Base-by-base conservation (phyloP, 1,139 yeast species). In the Saccharomyces hybrid region DNA sequence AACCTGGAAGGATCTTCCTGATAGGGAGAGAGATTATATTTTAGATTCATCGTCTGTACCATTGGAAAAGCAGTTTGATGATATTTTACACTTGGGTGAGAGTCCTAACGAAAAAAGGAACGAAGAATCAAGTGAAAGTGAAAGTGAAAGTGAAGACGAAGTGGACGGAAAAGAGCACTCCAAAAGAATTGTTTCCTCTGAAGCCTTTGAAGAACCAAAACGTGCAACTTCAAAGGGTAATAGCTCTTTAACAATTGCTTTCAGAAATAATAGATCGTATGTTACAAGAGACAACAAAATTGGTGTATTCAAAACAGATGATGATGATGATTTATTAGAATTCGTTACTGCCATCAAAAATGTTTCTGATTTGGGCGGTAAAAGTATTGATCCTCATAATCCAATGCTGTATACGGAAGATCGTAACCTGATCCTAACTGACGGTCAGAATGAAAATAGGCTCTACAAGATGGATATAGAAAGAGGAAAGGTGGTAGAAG, bases 321-420 rank as follows among this genome's bases (percentile, higher is more conserved):
- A 75, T 11, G 75, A 74, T 26, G 78, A 78, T 52, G 71, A 71
- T 38, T 77, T 73, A 23, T 71, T 89, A 49, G 79, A 82, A 55
- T 89, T 79, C 62, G 74, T 79, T 41, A 82, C 95, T 1, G 80
- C 95, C 0, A 86, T 89, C 57, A 79, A 79, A 48, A 78, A 82
- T 59, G 69, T 89, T 34, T 68, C 78, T n/a, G 77, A 77, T 51
- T 70, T 80, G 14, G 69, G 75, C 9, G 88, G 89, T n/a, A 63
- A 69, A 7, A 58, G 51, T 2, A 73, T 89, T 52, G 74, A 71
- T 8, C 96, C 96, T 0, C 67, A 75, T 29, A 82, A 83, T 60
- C 77, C 87, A 64, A 81, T 88, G 88, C 74, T 89, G 51, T 95
- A 88, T 63, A 79, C 81, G 63, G 84, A 82, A 60, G 97, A 90